Conservation (phyloP, 2,329 filamentous ascomycete species). For the Ascochyta viciae-villosae region DNA sequence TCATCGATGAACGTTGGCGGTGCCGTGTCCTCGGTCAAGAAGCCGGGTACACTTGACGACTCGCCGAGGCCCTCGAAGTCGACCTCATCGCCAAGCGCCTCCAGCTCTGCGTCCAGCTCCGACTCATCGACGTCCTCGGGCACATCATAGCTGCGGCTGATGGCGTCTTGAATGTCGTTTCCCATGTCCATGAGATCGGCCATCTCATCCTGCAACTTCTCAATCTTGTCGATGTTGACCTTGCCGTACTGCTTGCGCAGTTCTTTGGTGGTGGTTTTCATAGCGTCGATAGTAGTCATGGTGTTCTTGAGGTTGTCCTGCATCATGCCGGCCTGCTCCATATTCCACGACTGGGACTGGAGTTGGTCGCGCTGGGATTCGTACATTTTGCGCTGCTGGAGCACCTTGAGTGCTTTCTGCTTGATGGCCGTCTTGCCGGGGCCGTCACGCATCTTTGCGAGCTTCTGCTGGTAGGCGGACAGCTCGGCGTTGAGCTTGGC, state of each 20-base stretch:
- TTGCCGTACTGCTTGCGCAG: conserved; percentile 95
- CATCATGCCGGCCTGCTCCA: conserved; percentile 98
- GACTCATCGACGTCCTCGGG: conserved; percentile 97
- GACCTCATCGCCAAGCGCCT: conserved; percentile 92
- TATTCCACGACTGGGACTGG: conserved; percentile 95
- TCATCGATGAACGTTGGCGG: conserved; percentile 92
- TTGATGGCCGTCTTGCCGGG: conserved; percentile 92
- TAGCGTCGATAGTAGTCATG: conserved; percentile 96
- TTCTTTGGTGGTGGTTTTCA: conserved; percentile 96
- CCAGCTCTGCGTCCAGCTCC: conserved; percentile 93
- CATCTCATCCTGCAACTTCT: conserved; percentile 98
- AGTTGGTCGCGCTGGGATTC: conserved; percentile 93
- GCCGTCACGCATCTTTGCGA: conserved; percentile 92
- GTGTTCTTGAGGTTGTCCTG: conserved; percentile 98
- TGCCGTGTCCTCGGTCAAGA: conserved; percentile 85
- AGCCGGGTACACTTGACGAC: conserved; percentile 74
- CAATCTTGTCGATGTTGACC: conserved; percentile 96
- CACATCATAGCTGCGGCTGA: conserved; percentile 89
- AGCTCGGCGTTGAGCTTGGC: conserved; percentile 92
- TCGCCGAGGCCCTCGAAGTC: conserved; percentile 76
- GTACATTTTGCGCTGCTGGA: conserved; percentile 93
- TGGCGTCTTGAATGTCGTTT: conserved; percentile 96
- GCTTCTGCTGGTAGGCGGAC: conserved; percentile 82
- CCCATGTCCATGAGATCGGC: conserved; percentile 96
- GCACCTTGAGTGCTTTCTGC: conserved; percentile 91